Evolutionary conservation across 2,329 filamentous ascomycete species (phyloP).

Genomic region (Cladosporium cucumerinum): DNA sequence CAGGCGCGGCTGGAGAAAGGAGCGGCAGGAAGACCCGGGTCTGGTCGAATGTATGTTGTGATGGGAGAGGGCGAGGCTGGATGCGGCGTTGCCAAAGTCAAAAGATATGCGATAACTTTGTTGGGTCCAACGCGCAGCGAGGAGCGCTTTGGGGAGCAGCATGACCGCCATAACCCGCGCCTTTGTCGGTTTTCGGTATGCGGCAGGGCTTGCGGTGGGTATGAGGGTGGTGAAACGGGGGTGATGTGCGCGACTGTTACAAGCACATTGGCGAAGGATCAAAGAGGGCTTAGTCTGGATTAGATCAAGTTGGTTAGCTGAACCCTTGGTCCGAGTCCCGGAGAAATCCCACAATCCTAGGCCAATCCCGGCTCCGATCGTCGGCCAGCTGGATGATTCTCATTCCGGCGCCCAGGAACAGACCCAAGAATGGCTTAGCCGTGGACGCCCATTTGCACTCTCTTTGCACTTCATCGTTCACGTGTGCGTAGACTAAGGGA

Average conservation of each 20-base stretch:
- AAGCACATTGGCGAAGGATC: neutral
- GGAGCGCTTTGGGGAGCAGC: neutral
- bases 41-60: neutral
- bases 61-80: neutral
- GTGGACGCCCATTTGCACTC: neutral
- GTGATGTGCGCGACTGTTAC: neutral
- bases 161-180: neutral
- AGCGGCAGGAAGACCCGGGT: neutral
- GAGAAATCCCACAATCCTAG: neutral
- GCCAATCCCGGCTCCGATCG: neutral
- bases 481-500: neutral
- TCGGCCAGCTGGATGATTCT: neutral
- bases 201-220: neutral
- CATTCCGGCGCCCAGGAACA: neutral
- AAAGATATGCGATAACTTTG: neutral
- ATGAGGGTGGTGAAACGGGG: neutral
- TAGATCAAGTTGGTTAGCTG: neutral
- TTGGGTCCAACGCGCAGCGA: neutral
- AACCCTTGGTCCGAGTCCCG: neutral
- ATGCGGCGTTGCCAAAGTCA: neutral
- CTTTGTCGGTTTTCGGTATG: neutral
- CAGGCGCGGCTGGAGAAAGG: neutral
- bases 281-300: neutral
- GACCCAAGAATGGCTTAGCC: neutral
- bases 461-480: neutral